These are phyloP conservation scores for Mastigamoeba balamuthi DNA, from an alignment of 78 protist genomes.

Conservation along the genomic window DNA sequence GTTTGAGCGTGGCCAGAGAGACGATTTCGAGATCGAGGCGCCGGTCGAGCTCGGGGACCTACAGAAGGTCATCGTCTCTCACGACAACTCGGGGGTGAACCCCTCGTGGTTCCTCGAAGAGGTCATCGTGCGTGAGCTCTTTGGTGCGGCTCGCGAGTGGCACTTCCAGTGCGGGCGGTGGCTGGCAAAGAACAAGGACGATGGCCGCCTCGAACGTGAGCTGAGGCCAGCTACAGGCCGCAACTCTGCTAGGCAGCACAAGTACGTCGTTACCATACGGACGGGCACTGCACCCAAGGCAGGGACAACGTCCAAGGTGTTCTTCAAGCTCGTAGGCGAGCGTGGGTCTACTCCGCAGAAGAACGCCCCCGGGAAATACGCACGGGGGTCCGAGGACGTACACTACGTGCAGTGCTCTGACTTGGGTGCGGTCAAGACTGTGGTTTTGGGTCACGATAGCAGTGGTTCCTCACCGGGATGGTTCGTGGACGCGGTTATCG, in stretches of 20 bases:
- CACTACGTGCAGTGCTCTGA: background rate
- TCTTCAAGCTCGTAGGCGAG: background rate
- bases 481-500: background rate
- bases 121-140: background rate
- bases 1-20: background rate
- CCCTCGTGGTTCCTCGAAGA: conserved; percentile 8
- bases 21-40: background rate
- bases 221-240: background rate
- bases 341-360: no score
- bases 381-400: no score
- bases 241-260: background rate
- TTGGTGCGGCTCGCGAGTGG: no score
- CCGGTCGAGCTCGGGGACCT: background rate
- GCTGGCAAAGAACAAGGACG: conserved; percentile 7
- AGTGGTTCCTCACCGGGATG: background rate
- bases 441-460: background rate
- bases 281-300: background rate
- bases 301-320: conserved; percentile 2
- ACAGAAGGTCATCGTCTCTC: background rate
- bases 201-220: background rate
- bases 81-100: background rate
- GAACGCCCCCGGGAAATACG: no score
- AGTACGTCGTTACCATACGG: background rate
- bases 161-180: conserved; percentile 1
- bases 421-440: background rate